Evolutionary conservation across 768 basidiomycete species (phyloP), one percentile per base, ranked within the genome.

Genomic region (Suillus lakei): DNA sequence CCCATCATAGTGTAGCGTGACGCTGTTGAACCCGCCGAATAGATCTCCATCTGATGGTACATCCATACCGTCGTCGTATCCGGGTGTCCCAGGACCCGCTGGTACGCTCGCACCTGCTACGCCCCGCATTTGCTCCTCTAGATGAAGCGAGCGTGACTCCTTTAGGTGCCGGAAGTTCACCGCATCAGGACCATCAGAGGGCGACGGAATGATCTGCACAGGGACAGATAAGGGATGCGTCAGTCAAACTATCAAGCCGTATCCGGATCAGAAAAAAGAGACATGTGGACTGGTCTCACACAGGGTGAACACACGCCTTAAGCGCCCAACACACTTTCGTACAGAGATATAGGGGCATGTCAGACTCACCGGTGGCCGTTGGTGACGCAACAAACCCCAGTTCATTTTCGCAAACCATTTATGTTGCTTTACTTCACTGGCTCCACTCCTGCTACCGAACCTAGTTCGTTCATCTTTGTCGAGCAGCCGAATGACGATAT

Each of bases 361-460:
- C 28, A 18, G 26, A 76, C 94, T 73, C 79, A 96, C 94, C 81
- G 98, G 98, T 62, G 98, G 98, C 74, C 89, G 89, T 70, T 88
- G 91, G 78, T 99, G 92, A 70, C 98, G 86, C 75, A 99, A 80
- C 63, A 99, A 83, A 28, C 97, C 98, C 98, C 97, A 99, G 80
- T 95, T 96, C 74, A 97, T 89, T 72, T 95, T 95, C 34, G 83
- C 81, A 82, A 99, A 99, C 98, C 98, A 99, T 76, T 94, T 96
- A 85, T 99, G 98, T 64, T 93, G 91, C 82, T 99, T 99, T 72
- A 99, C 96, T 79, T 99, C 98, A 74, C 95, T 97, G 64, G 98
- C 98, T 32, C 98, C 98, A 70, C 90, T 95, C 79, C 86, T 90
- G 78, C 94, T 95, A 53, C 98, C 98, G 43, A 99, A 78, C 67